These are phyloP conservation scores for Solanum hybrid DNA, from an alignment of 305 asterid genomes.

Conservation along the genomic window DNA sequence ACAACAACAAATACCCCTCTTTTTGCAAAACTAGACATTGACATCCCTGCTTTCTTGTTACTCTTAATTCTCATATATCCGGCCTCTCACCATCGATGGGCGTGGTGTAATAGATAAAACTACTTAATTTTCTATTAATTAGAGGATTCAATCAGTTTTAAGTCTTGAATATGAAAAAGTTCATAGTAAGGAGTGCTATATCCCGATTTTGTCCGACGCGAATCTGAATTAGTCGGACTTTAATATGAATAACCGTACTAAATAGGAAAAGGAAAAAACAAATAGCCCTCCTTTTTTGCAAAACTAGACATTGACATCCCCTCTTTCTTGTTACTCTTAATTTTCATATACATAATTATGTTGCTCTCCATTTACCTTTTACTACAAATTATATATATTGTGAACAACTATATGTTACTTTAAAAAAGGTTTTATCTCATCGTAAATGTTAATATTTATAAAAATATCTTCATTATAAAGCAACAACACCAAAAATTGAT, in stretches of 20 bases:
- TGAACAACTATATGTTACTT: neutral
- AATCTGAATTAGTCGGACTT: neutral
- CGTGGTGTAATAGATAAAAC: neutral
- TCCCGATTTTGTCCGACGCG: rapidly evolving
- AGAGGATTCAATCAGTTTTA: neutral
- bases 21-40: neutral
- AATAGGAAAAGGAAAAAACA: neutral
- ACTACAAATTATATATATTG: neutral
- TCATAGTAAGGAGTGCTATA: neutral
- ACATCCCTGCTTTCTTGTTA: neutral
- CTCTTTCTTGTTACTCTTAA: neutral
- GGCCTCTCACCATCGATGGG: neutral
- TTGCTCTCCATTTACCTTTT: neutral
- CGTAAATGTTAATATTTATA: neutral
- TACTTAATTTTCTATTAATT: neutral
- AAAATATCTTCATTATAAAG: neutral
- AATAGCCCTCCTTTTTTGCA: neutral
- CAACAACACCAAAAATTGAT: neutral
- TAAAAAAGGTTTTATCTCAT: neutral
- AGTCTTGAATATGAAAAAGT: neutral
- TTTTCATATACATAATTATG: neutral
- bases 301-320: neutral
- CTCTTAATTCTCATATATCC: neutral
- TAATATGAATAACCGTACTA: neutral
- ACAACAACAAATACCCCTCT: neutral